Base-by-base conservation (phyloP, 352 stramenopile genomes). In the Pythium apleroticum region DNA sequence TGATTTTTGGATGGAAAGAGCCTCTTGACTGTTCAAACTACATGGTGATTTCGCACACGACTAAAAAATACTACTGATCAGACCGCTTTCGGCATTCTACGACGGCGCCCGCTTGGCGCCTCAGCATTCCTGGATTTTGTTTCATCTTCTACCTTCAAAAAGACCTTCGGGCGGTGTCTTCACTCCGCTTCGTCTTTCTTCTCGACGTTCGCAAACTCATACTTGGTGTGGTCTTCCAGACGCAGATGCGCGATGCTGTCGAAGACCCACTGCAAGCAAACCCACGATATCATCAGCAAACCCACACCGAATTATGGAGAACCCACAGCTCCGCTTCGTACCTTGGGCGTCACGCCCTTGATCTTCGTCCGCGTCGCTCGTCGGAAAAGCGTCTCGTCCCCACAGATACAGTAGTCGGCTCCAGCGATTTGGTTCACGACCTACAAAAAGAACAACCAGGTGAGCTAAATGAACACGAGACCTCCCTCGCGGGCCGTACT, bases 361-460 rank as follows among this genome's bases (percentile, higher is more conserved):
- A 88, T 83, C 4, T 77, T 75, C 6, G 75, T 86, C 28, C 77
- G 72, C 60, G 77, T 69, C 17, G 80, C 80, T 65, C 84, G 80
- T 59, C 81, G 80, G 41, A 80, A 84, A 1, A 90, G 59, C 25
- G 80, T 88, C 1, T 73, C 70, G 63, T 93, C 84, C 19, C 75
- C 80, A 33, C 84, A 93, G 52, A 93, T 78, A 57, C 80, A 88
- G 10, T 88, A 78, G 45, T 81, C 70, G 8, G 75, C 78, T 17
- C 85, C 73, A 15, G 80, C 89, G 48, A 88, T 90, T 52, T 93
- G 84, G 39, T 93, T 90, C 57, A 77, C 85, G 41, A 90, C 78
- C 84, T 92, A 31, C 22, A 58, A 43, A 58, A 57, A 39, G 28
- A 52, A 45, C 27, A 28, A 52, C 20, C 20, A 14, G 33, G 1